Percentiles rank a stretch among this genome's conserved stretches.
These are phyloP conservation scores for Colletotrichum lupini DNA, from an alignment of 2,329 filamentous ascomycete species.

Conservation along the genomic window DNA sequence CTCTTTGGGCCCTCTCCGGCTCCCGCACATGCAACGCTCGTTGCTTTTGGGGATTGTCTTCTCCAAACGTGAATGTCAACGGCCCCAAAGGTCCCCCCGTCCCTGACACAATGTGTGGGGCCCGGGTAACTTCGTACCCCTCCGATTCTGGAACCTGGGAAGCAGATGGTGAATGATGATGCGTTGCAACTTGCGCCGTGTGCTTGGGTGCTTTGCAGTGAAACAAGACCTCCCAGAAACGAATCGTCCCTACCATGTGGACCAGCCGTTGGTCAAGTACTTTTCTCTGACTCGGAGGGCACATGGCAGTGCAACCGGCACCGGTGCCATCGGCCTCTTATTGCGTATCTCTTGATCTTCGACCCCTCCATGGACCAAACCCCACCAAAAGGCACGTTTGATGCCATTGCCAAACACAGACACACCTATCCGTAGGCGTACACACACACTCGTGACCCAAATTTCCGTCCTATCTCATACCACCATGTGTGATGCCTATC, in stretches of 20 bases:
- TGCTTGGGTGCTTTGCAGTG: constrained; percentile 34
- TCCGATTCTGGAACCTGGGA: constrained; percentile 20
- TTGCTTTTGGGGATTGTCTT: not conserved
- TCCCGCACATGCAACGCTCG: not conserved
- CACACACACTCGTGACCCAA: not conserved
- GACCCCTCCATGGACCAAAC: not conserved
- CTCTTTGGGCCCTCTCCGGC: not conserved
- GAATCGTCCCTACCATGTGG: constrained; percentile 22
- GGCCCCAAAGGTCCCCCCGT: not conserved
- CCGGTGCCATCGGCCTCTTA: constrained; percentile 10
- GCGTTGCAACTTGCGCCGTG: constrained; percentile 14
- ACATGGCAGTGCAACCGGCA: constrained; percentile 28
- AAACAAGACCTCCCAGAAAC: constrained; percentile 24
- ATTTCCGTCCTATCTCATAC: constrained; percentile 31
- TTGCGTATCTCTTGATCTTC: too few species aligned
- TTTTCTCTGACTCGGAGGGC: constrained; percentile 28
- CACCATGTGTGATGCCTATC: constrained; percentile 31
- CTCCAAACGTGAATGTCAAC: not conserved
- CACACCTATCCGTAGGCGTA: not conserved
- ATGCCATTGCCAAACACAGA: constrained; percentile 4
- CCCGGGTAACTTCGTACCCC: not conserved
- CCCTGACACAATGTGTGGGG: constrained; percentile 19
- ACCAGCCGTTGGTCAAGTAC: constrained; percentile 33
- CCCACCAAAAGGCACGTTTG: constrained; percentile 29
- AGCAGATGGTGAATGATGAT: not conserved